Conservation (phyloP, 345 rosid genomes). For the Sisymbrium altissimum region DNA sequence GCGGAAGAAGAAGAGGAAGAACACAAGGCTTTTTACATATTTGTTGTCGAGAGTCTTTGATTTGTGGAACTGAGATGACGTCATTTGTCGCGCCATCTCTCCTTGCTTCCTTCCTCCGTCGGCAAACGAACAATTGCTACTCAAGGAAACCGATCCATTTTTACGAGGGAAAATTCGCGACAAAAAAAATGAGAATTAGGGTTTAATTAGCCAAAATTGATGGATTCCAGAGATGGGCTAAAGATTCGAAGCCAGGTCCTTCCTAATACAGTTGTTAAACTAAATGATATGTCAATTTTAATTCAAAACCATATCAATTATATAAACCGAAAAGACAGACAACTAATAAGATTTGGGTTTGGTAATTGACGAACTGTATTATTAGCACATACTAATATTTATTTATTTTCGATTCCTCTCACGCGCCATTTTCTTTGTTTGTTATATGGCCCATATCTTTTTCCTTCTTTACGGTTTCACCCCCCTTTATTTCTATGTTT, state of each 20-base stretch:
- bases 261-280: conserved; percentile 18
- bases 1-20: not conserved
- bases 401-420: not conserved
- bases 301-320: not conserved
- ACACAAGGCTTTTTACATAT: conserved; percentile 58
- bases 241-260: conserved; percentile 13
- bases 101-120: not conserved
- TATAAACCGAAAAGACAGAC: not conserved
- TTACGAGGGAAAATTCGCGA: conserved; percentile 21
- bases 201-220: not conserved
- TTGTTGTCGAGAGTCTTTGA: conserved; percentile 89
- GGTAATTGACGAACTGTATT: not conserved
- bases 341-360: not conserved
- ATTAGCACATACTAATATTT: not conserved
- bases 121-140: conserved; percentile 1
- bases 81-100: conserved; percentile 40
- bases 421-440: conserved; percentile 1
- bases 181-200: conserved; percentile 7
- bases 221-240: conserved; percentile 14
- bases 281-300: no score
- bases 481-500: not conserved
- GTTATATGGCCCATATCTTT: not conserved
- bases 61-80: conserved; percentile 66
- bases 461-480: not conserved
- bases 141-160: conserved; percentile 26